Percentiles rank a stretch among this genome's conserved stretches.
Evolutionary conservation across 2,329 filamentous ascomycete genomes (phyloP).

Genomic region (Mollisia scopiformis): DNA sequence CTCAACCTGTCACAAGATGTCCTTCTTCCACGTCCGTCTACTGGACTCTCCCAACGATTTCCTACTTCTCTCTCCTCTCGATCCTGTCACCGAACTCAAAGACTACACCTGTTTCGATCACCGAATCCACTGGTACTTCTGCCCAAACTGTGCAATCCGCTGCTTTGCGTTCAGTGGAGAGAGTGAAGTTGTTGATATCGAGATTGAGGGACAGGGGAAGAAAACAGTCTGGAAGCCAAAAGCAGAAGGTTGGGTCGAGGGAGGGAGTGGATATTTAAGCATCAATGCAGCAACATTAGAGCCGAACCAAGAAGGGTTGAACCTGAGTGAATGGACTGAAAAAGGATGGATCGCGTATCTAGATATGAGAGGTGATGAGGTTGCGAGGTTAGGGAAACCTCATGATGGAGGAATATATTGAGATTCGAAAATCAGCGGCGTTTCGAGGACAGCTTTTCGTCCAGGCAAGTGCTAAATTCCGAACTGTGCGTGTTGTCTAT

Average conservation of each 20-base stretch:
- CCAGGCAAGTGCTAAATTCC: no score
- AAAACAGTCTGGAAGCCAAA: slow-evolving; percentile 36
- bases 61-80: slow-evolving; percentile 45
- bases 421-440: neutral
- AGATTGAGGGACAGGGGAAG: slow-evolving; percentile 3
- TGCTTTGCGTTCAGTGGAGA: slow-evolving; percentile 45
- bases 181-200: slow-evolving; percentile 29
- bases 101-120: slow-evolving; percentile 43
- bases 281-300: slow-evolving; percentile 44
- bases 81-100: slow-evolving; percentile 42
- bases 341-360: slow-evolving; percentile 37
- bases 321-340: slow-evolving; percentile 42
- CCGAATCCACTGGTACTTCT: slow-evolving; percentile 47
- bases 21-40: slow-evolving; percentile 48
- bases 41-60: slow-evolving; percentile 45
- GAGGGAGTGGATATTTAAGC: slow-evolving; percentile 37
- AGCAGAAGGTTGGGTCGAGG: slow-evolving; percentile 33
- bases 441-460: neutral
- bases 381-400: slow-evolving; percentile 23
- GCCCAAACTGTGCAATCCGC: slow-evolving; percentile 47
- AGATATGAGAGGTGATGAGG: slow-evolving; percentile 21
- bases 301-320: slow-evolving; percentile 40
- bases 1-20: slow-evolving; percentile 51
- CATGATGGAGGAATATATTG: slow-evolving; percentile 33
- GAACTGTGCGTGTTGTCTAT: no score